phyloP scores from a whole-genome alignment of 2,329 filamentous ascomycete genomes.

The Aspergillus quadricinctus region DNA sequence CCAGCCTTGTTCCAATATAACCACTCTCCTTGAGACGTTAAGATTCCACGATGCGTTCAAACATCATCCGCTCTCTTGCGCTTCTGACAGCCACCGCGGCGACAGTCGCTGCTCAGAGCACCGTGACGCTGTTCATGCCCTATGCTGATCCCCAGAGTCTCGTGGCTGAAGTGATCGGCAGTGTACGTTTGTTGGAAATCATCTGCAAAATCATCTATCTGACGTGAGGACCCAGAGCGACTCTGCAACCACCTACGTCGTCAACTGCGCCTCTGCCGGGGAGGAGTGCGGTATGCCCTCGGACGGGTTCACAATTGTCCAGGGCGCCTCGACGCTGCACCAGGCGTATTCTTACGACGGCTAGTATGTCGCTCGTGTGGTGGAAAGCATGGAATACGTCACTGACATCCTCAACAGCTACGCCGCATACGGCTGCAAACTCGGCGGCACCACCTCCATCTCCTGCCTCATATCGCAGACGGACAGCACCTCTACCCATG shows the following conservation, averaged over 20 bases:
- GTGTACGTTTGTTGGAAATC: not conserved
- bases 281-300: constrained; percentile 9
- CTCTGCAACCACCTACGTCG: constrained; percentile 15
- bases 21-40: not conserved
- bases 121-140: constrained; percentile 19
- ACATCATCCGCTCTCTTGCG: not conserved
- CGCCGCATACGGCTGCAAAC: constrained; percentile 14
- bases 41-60: not conserved
- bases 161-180: not conserved
- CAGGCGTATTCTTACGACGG: not conserved
- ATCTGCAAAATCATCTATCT: not conserved
- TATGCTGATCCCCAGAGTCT: not conserved
- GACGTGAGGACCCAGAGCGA: constrained; percentile 8
- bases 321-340: constrained; percentile 7
- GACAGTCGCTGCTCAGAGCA: constrained; percentile 11
- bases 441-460: constrained; percentile 22
- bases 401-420: constrained; percentile 1
- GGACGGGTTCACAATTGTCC: constrained; percentile 6
- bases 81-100: not conserved
- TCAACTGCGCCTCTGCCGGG: constrained; percentile 11
- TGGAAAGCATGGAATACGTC: not conserved
- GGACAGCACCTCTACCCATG: constrained; percentile 14
- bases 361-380: constrained; percentile 9
- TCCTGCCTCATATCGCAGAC: constrained; percentile 17
- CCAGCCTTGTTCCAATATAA: not conserved